Evolutionary conservation across 768 basidiomycete species (phyloP), one percentile per base, ranked within the genome.

Genomic region (Trametes maxima): DNA sequence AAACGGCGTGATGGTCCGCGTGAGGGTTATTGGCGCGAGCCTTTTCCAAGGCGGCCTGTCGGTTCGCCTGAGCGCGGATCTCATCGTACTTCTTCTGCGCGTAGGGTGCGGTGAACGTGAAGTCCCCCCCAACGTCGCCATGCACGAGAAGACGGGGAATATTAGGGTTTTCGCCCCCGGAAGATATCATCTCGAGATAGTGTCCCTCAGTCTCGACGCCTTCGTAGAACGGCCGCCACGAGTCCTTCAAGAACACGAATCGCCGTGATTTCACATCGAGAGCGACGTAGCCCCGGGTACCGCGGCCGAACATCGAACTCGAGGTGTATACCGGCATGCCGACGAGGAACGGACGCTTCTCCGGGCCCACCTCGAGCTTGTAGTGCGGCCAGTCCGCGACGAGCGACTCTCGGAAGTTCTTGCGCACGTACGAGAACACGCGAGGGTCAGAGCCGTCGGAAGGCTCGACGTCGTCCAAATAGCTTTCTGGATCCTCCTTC

Each of bases 211-310:
- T 14, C 0, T 25, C 17, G 5, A 55, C 40, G 1, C 22, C 50
- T n/a, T 16, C 12, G 35, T 47, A 58, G 24, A 17, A 35, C 8
- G 48, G 49, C 8, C 58, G 48, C 65, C 65, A 66, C 11, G 36
- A 45, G 39, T 66, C 65, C 61, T 63, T 66, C 24, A 63, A 16
- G 51, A 60, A 62, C 0, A 60, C 61, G 16, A 66, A 44, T 2
- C 45, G 42, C 19, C 59, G 50, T 2, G 45, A 42, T 10, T 46
- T 12, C 43, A 55, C 43, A n/a, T 66, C 65, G 43, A 52, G 46
- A 2, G 65, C 65, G 22, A 66, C 24, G 42, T 60, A 66, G 1
- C 65, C 54, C 2, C 60, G 54, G 17, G 54, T 56, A 0, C 48
- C 60, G 14, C 48, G 48, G 5, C 60, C 54, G 11, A 59, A 43